Percentiles rank a stretch among this genome's conserved stretches.
Conservation (phyloP, 2,329 filamentous ascomycete species). For the Sclerotinia nivalis region DNA sequence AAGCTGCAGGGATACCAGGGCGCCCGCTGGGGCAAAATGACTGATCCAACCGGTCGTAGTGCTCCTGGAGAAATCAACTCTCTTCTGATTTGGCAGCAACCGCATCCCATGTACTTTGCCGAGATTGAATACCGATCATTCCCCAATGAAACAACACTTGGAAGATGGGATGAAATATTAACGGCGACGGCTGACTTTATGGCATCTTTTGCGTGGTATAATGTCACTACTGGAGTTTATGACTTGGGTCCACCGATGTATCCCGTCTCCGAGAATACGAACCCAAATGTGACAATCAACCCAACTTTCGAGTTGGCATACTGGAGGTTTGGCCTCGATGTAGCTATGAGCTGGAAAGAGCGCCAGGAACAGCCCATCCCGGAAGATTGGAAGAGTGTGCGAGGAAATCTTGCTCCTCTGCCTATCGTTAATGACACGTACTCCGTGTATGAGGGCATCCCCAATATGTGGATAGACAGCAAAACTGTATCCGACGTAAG, state of each 20-base stretch:
- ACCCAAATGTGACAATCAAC: constrained; percentile 57
- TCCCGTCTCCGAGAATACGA: constrained; percentile 58
- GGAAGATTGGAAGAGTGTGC: constrained; percentile 49
- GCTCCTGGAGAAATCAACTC: constrained; percentile 62
- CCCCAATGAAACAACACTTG: constrained; percentile 47
- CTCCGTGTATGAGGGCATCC: constrained; percentile 55
- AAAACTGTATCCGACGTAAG: constrained; percentile 15
- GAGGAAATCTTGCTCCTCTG: constrained; percentile 54
- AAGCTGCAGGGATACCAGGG: constrained; percentile 42
- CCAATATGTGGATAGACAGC: constrained; percentile 45
- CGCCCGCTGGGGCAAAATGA: constrained; percentile 56
- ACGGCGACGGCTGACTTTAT: constrained; percentile 58
- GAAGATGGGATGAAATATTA: constrained; percentile 55
- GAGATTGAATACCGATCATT: constrained; percentile 55
- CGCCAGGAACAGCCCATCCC: constrained; percentile 50
- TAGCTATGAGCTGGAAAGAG: constrained; percentile 55
- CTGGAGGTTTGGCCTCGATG: constrained; percentile 59
- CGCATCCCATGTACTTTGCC: constrained; percentile 61
- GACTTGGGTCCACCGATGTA: constrained; percentile 55
- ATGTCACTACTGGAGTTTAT: constrained; percentile 52
- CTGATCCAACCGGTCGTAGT: constrained; percentile 54
- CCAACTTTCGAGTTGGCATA: constrained; percentile 61
- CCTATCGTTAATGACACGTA: constrained; percentile 54
- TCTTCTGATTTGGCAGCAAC: constrained; percentile 63
- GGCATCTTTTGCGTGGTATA: constrained; percentile 58